Evolutionary conservation across 208 protist species (phyloP), one percentile per base, ranked within the genome.

Genomic region (Kentomonas sorsogonicus): DNA sequence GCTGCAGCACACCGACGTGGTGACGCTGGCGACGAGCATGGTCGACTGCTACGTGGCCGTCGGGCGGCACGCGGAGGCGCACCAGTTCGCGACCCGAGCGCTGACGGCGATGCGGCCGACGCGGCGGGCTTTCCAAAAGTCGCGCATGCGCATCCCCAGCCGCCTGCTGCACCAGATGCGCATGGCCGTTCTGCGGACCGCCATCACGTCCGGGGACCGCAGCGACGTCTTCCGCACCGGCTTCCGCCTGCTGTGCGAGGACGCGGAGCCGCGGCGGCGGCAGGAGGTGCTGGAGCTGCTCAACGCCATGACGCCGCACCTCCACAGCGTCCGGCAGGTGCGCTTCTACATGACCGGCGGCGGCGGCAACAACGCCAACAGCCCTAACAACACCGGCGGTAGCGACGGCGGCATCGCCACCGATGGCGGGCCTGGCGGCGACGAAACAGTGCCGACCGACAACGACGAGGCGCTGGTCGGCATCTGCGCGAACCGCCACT

Each of bases 31-130:
- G 23, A 79, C 81, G 16, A 77, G 69, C 46, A 69, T 95, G 7
- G 80, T 93, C 45, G 79, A 89, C 25, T 83, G 82, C 67, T 95
- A 95, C 69, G 83, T 73, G 44, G 75, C 72, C 0, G 68, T 95
- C 33, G 85, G 82, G n/a, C 69, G 84, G 70, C 88, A 90, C 66
- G 80, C 74, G 5, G 84, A 95, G 63, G 89, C 89, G 20, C 89
- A 91, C 53, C 83, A 95, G 69, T 95, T 95, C 56, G 88, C 84
- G 43, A n/a, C n/a, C n/a, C n/a, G n/a, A n/a, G n/a, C n/a, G n/a
- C 83, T 79, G 53, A 52, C 92, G 46, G 62, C 79, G n/a, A 69
- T 95, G 16, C 72, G 74, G 23, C 80, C 87, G 34, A 44, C 73
- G 27, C 61, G 74, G 30, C 64, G 55, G 55, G n/a, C n/a, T n/a